These are phyloP conservation scores for Artomyces pyxidatus DNA, from an alignment of 768 basidiomycete genomes.

Conservation along the genomic window DNA sequence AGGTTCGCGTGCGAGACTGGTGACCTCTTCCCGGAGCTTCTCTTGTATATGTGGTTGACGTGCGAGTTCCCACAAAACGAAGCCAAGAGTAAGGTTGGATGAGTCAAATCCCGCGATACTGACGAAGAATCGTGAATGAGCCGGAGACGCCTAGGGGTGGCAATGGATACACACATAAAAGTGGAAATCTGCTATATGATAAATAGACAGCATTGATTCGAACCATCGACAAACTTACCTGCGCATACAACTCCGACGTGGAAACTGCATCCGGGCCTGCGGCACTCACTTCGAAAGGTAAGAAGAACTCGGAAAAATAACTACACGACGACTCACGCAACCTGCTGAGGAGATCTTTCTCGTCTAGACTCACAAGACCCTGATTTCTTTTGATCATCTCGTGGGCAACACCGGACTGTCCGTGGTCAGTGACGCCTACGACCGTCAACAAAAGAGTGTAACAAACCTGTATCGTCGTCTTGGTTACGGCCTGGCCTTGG, in stretches of 20 bases:
- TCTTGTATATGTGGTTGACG: conserved; percentile 28
- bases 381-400: background rate
- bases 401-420: conserved; percentile 3
- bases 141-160: no score
- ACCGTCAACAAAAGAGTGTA: no score
- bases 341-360: conserved; percentile 5
- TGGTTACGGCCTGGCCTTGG: conserved; percentile 16
- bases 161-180: no score
- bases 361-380: conserved; percentile 1
- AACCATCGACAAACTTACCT: no score
- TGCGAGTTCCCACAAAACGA: conserved; percentile 32
- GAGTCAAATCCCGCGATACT: conserved; percentile 38
- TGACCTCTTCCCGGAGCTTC: conserved; percentile 34
- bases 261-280: background rate
- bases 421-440: no score
- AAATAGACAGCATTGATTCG: no score
- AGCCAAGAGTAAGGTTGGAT: conserved; percentile 28
- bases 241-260: conserved; percentile 3
- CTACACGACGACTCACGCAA: conserved; percentile 2
- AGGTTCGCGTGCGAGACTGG: no score
- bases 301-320: conserved; percentile 1
- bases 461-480: conserved; percentile 9
- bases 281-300: background rate
- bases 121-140: no score
- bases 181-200: no score